phyloP scores from a whole-genome alignment of 495 filamentous ascomycete species.

The Penicillium lagena region DNA sequence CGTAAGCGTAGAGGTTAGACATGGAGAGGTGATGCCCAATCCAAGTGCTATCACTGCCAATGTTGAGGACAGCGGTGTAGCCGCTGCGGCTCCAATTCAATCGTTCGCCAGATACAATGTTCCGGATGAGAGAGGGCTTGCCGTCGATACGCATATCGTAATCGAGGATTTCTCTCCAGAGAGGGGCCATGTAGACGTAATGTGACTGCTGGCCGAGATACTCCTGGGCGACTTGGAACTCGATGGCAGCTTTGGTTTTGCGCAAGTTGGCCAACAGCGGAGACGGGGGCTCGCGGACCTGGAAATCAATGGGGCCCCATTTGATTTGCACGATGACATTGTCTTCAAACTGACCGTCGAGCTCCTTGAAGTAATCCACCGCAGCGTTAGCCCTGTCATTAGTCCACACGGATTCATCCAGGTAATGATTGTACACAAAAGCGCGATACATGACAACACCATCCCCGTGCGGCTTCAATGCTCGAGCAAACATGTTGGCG shows the following conservation, averaged over 20 bases:
- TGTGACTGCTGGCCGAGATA: constrained; percentile 65
- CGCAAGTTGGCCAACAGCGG: constrained; percentile 55
- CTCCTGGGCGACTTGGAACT: constrained; percentile 59
- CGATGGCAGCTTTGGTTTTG: constrained; percentile 50
- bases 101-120: constrained; percentile 50
- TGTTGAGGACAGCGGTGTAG: constrained; percentile 59
- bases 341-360: constrained; percentile 58
- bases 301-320: constrained; percentile 67
- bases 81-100: constrained; percentile 52
- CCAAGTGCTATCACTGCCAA: constrained; percentile 60
- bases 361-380: constrained; percentile 54
- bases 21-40: constrained; percentile 59
- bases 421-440: constrained; percentile 56
- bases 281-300: constrained; percentile 58
- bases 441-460: constrained; percentile 64
- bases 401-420: constrained; percentile 52
- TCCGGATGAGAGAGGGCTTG: constrained; percentile 39
- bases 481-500: constrained; percentile 59
- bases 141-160: constrained; percentile 56
- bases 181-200: constrained; percentile 53
- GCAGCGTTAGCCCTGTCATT: constrained; percentile 61
- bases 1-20: constrained; percentile 66
- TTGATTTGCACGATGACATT: constrained; percentile 68
- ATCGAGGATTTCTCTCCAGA: constrained; percentile 58
- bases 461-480: constrained; percentile 45